Evolutionary conservation across 2,329 filamentous ascomycete species (phyloP).

Genomic region (Aspergillus unguis): DNA sequence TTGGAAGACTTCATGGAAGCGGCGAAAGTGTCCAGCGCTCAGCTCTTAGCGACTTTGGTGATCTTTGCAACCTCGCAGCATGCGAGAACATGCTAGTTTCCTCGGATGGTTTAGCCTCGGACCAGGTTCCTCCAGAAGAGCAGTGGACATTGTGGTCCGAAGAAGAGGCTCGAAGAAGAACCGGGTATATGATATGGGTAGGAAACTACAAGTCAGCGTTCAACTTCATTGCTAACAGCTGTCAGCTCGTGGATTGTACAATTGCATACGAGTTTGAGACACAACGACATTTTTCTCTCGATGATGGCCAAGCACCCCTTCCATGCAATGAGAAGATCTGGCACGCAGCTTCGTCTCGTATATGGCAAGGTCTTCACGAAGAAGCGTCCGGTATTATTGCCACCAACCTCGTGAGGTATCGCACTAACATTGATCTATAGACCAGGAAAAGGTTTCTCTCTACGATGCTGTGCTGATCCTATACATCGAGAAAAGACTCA

Average conservation of each 20-base stretch:
- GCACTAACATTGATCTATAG: conserved; percentile 11
- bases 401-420: neutral
- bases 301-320: conserved; percentile 40
- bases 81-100: conserved; percentile 22
- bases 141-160: conserved; percentile 39
- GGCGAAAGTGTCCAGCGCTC: conserved; percentile 23
- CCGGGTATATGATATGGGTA: conserved; percentile 46
- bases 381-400: conserved; percentile 20
- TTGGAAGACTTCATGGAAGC: conserved; percentile 30
- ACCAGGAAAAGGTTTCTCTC: conserved; percentile 35
- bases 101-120: conserved; percentile 12
- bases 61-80: conserved; percentile 26
- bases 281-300: conserved; percentile 36
- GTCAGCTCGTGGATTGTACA: conserved; percentile 44
- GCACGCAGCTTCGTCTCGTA: conserved; percentile 34
- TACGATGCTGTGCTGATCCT: conserved; percentile 44
- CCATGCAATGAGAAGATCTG: conserved; percentile 43
- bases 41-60: conserved; percentile 26
- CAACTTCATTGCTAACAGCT: conserved; percentile 3
- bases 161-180: conserved; percentile 37
- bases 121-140: conserved; percentile 12
- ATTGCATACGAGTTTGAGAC: conserved; percentile 38
- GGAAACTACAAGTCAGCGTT: conserved; percentile 9
- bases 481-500: conserved; percentile 50
- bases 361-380: conserved; percentile 31